Evolutionary conservation across 257 asterid species (phyloP).

Genomic region (Nemophila menziesii): DNA sequence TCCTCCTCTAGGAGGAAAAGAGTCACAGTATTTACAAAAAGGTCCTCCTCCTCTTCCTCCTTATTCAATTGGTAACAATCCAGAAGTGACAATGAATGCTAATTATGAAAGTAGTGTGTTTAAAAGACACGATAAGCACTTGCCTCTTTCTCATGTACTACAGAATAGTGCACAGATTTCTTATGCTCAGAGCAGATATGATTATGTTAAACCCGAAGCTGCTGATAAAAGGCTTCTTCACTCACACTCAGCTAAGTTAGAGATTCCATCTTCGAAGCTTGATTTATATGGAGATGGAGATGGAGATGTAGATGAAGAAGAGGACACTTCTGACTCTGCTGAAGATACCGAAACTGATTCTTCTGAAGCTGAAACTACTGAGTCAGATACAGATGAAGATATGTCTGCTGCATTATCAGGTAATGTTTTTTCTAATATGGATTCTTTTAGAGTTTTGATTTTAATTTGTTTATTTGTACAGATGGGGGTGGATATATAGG

Average conservation of each 20-base stretch:
- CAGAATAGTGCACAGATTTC: conserved; percentile 27
- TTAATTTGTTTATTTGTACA: conserved; percentile 23
- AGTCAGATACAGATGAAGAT: conserved; percentile 73
- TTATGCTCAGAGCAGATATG: conserved; percentile 30
- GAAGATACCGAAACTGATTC: conserved; percentile 97
- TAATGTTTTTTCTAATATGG: too few species aligned
- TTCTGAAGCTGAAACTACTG: conserved; percentile 70
- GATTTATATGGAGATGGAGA: conserved; percentile 45
- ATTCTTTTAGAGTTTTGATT: not conserved
- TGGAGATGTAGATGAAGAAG: too few species aligned
- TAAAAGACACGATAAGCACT: conserved; percentile 24
- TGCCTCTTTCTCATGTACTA: conserved; percentile 23
- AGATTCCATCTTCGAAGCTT: conserved; percentile 35
- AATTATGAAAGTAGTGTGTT: conserved; percentile 8
- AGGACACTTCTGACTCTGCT: conserved; percentile 52
- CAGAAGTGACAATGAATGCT: conserved; percentile 14
- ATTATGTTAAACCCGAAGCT: conserved; percentile 34
- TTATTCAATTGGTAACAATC: conserved; percentile 14
- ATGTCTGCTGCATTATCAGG: conserved; percentile 67
- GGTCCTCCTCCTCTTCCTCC: conserved; percentile 46
- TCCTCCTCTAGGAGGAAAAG: conserved; percentile 25
- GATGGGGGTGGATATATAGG: conserved; percentile 88
- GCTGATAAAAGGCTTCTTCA: conserved; percentile 35
- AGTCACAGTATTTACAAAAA: conserved; percentile 25
- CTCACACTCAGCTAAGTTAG: conserved; percentile 33